These are phyloP conservation scores for Penicillium sp. DNA, from an alignment of 2,329 filamentous ascomycete genomes.

Conservation along the genomic window DNA sequence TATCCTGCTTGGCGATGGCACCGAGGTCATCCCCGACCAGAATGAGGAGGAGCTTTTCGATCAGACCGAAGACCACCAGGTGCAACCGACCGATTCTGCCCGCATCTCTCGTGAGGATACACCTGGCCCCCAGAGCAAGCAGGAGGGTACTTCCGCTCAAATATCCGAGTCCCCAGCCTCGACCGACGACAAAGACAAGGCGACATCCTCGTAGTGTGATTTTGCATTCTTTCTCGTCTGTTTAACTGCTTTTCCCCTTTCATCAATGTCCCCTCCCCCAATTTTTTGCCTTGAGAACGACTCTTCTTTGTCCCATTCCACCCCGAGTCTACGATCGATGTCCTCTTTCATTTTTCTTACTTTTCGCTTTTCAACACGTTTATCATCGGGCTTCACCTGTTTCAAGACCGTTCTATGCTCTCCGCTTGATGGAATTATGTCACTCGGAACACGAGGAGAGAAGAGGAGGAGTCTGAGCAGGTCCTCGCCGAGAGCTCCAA, in stretches of 20 bases:
- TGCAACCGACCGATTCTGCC: conserved; percentile 49
- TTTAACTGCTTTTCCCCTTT: conserved; percentile 4
- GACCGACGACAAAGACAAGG: conserved; percentile 38
- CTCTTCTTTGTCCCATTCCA: conserved; percentile 5
- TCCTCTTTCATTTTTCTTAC: conserved; percentile 18
- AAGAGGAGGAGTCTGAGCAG: conserved; percentile 1
- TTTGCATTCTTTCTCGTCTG: conserved; percentile 13
- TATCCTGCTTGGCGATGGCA: conserved; percentile 93
- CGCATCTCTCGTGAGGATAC: conserved; percentile 52
- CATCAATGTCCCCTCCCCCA: conserved; percentile 11
- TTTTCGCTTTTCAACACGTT: conserved; percentile 16
- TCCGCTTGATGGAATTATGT: conserved; percentile 16
- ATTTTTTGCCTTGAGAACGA: conserved; percentile 15
- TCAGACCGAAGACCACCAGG: conserved; percentile 72
- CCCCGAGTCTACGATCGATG: conserved; percentile 15
- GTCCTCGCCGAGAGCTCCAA: conserved; percentile 15
- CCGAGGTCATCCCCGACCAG: conserved; percentile 83
- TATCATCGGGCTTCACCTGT: conserved; percentile 11
- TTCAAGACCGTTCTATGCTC: conserved; percentile 10
- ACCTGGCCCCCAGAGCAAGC: conserved; percentile 47
- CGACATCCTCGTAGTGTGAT: conserved; percentile 27
- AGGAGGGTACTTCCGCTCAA: conserved; percentile 26
- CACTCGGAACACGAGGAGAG: conserved; percentile 6
- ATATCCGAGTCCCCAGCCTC: conserved; percentile 40
- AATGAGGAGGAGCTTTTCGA: conserved; percentile 94